These are phyloP conservation scores for Aschersonia sp. DNA, from an alignment of 2,329 filamentous ascomycete species.

Conservation along the genomic window DNA sequence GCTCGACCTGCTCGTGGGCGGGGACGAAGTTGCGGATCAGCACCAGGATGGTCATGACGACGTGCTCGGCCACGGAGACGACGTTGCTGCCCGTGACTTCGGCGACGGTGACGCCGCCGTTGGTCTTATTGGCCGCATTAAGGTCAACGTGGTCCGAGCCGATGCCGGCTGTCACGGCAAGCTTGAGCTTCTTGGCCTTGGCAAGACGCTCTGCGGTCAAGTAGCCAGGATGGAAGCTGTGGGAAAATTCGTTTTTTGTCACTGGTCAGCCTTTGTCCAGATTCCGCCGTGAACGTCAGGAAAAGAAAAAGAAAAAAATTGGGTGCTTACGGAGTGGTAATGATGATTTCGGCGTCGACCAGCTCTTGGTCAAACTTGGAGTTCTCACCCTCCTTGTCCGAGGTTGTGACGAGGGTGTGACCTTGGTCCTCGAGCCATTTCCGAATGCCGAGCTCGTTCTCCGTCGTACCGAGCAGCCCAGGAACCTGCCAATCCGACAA, in stretches of 20 bases:
- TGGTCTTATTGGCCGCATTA: slow-evolving; percentile 93
- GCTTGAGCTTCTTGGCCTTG: slow-evolving; percentile 97
- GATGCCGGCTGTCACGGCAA: slow-evolving; percentile 93
- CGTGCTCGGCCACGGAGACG: slow-evolving; percentile 96
- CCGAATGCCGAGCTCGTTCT: slow-evolving; percentile 94
- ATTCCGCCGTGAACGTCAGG: too few relatives aligned
- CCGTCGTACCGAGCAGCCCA: slow-evolving; percentile 79
- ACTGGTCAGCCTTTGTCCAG: neutral
- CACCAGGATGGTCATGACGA: slow-evolving; percentile 94
- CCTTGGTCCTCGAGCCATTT: slow-evolving; percentile 97
- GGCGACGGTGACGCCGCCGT: slow-evolving; percentile 90
- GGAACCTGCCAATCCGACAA: slow-evolving; percentile 38
- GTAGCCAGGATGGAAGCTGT: slow-evolving; percentile 94
- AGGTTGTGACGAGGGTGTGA: slow-evolving; percentile 92
- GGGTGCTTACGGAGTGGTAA: slow-evolving; percentile 72
- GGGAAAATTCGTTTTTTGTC: neutral
- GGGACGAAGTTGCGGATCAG: slow-evolving; percentile 98
- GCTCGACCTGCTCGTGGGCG: slow-evolving; percentile 82
- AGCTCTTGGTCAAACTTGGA: slow-evolving; percentile 92
- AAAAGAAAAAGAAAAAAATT: neutral
- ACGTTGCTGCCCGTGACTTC: slow-evolving; percentile 98
- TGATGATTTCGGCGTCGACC: slow-evolving; percentile 94
- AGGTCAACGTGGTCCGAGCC: slow-evolving; percentile 98
- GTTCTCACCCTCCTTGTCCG: slow-evolving; percentile 89
- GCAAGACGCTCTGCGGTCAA: slow-evolving; percentile 90